Percentiles rank a stretch among this genome's conserved stretches.
phyloP scores from a whole-genome alignment of 331 rosid species.

The Quercus tomentella region DNA sequence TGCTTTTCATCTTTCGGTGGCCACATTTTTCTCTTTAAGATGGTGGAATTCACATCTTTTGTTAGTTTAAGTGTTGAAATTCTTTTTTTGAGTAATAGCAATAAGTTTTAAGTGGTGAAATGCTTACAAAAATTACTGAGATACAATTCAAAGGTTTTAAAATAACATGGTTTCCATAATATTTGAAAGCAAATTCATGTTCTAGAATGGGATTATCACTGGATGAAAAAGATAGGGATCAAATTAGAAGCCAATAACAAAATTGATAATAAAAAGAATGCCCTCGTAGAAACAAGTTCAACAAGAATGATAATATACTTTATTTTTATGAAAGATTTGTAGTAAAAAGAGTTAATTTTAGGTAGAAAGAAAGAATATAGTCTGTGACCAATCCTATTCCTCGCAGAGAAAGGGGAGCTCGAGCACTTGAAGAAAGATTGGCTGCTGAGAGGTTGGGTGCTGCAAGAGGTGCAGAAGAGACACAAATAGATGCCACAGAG shows the following conservation, averaged over 20 bases:
- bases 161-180: background rate
- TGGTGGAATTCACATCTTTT: background rate
- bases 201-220: background rate
- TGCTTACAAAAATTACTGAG: background rate
- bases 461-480: constrained; percentile 44
- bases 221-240: background rate
- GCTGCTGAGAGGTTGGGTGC: constrained; percentile 77
- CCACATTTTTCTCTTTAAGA: background rate
- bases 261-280: background rate
- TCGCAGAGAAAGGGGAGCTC: constrained; percentile 91
- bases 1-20: background rate
- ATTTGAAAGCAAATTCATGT: background rate
- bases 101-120: background rate
- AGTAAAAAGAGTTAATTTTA: background rate
- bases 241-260: background rate
- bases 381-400: constrained; percentile 9
- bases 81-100: background rate
- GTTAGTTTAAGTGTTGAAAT: background rate
- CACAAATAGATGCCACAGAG: constrained; percentile 43
- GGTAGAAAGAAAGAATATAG: constrained; percentile 7
- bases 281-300: background rate
- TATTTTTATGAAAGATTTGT: background rate
- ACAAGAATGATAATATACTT: background rate
- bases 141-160: background rate
- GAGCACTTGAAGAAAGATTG: constrained; percentile 93